Conservation (phyloP, 495 filamentous ascomycete genomes). For the Schizothecium vesticola region DNA sequence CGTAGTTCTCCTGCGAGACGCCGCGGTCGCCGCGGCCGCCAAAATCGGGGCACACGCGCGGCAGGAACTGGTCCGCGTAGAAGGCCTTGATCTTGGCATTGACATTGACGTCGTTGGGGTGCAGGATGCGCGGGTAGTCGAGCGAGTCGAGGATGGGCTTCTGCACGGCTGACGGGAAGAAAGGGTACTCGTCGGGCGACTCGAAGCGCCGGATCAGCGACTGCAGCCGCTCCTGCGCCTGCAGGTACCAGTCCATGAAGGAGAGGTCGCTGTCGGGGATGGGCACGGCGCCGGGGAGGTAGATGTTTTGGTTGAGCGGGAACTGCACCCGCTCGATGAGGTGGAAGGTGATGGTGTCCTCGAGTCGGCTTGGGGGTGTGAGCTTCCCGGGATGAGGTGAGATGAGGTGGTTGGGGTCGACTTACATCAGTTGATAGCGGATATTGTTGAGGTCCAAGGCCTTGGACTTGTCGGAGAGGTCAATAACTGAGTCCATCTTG, state of each 20-base stretch:
- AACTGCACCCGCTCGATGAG: conserved; percentile 98
- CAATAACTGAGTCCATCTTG: conserved; percentile 84
- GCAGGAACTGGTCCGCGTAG: conserved; percentile 80
- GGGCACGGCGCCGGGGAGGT: conserved; percentile 68
- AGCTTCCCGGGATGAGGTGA: not conserved
- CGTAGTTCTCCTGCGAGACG: conserved; percentile 90
- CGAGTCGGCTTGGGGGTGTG: conserved; percentile 63
- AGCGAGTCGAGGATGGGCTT: conserved; percentile 81
- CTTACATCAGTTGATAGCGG: conserved; percentile 91
- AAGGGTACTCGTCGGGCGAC: conserved; percentile 94
- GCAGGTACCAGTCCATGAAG: conserved; percentile 91
- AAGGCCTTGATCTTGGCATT: conserved; percentile 80
- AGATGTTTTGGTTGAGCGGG: conserved; percentile 85
- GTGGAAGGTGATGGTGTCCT: conserved; percentile 98
- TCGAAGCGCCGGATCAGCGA: conserved; percentile 94
- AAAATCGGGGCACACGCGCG: conserved; percentile 68
- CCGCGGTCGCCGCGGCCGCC: conserved; percentile 67
- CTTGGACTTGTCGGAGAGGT: conserved; percentile 74
- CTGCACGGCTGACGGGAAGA: conserved; percentile 82
- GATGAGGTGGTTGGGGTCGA: not conserved
- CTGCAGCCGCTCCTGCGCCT: conserved; percentile 82
- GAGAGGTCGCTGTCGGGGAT: conserved; percentile 68
- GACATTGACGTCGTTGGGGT: conserved; percentile 86
- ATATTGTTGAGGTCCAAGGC: conserved; percentile 89
- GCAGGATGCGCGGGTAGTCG: conserved; percentile 84